phyloP scores from a whole-genome alignment of 2,329 filamentous ascomycete genomes.

The Talaromyces sp. region DNA sequence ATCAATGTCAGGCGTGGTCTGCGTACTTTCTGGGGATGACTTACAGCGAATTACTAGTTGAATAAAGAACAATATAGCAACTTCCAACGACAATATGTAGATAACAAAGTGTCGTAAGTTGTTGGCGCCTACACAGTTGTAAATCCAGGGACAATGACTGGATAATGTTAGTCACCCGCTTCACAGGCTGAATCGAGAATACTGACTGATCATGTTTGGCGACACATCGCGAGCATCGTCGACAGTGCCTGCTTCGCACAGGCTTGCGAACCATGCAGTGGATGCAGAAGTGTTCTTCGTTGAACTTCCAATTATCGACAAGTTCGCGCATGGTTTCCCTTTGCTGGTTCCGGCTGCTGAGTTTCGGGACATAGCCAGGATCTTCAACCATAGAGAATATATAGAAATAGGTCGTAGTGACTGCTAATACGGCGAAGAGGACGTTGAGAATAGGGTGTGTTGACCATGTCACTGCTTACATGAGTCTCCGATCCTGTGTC shows the following conservation, averaged over 20 bases:
- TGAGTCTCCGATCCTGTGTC: conserved; percentile 28
- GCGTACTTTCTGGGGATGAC: conserved; percentile 27
- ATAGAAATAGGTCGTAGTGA: conserved; percentile 80
- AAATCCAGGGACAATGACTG: conserved; percentile 96
- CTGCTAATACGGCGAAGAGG: conserved; percentile 63
- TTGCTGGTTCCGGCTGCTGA: conserved; percentile 83
- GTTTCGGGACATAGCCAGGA: conserved; percentile 88
- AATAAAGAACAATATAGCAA: conserved; percentile 71
- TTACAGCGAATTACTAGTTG: conserved; percentile 69
- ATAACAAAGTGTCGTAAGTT: conserved; percentile 95
- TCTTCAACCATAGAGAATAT: conserved; percentile 79
- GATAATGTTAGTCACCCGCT: background rate
- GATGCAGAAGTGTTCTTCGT: conserved; percentile 91
- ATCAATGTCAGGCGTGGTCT: background rate
- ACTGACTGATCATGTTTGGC: conserved; percentile 95
- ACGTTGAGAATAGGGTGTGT: conserved; percentile 72
- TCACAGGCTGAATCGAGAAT: conserved; percentile 11
- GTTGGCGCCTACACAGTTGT: conserved; percentile 93
- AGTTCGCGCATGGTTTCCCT: conserved; percentile 85
- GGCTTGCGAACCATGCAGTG: conserved; percentile 92
- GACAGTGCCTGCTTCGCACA: conserved; percentile 92
- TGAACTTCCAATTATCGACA: conserved; percentile 79
- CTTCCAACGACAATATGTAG: conserved; percentile 74
- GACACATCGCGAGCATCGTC: conserved; percentile 84
- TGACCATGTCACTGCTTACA: conserved; percentile 58